Evolutionary conservation across 345 rosid genomes (phyloP).

Genomic region (Corchorus olitorius): DNA sequence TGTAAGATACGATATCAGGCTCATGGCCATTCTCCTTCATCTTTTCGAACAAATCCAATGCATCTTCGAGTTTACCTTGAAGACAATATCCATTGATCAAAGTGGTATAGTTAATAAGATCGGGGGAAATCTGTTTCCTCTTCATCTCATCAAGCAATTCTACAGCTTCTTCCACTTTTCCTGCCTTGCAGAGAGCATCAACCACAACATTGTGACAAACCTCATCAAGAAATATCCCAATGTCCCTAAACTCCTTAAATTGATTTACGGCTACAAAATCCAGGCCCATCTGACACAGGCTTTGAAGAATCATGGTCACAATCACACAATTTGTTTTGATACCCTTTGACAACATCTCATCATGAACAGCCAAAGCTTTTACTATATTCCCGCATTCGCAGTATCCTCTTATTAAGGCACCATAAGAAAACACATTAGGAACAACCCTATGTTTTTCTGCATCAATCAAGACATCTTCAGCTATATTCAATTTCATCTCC

Average conservation of each 20-base stretch:
- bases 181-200: conserved; percentile 63
- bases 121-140: conserved; percentile 48
- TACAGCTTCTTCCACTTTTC: conserved; percentile 57
- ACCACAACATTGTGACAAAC: conserved; percentile 55
- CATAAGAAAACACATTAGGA: conserved; percentile 47
- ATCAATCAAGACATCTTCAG: conserved; percentile 39
- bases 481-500: conserved; percentile 61
- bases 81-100: conserved; percentile 63
- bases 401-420: conserved; percentile 45
- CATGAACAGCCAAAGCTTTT: conserved; percentile 48
- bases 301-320: conserved; percentile 57
- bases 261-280: conserved; percentile 32
- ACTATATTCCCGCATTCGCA: conserved; percentile 46
- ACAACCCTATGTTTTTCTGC: conserved; percentile 53
- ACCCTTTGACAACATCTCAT: conserved; percentile 52
- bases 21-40: conserved; percentile 49
- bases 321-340: conserved; percentile 58
- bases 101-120: conserved; percentile 71
- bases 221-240: conserved; percentile 54
- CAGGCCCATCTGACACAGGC: conserved; percentile 46
- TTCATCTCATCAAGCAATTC: conserved; percentile 62
- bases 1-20: conserved; percentile 59
- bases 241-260: conserved; percentile 41
- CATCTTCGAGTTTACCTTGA: conserved; percentile 45
- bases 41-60: conserved; percentile 49